phyloP scores from a whole-genome alignment of 148 eudicot genomes.

The Pharnaceum exiguum region DNA sequence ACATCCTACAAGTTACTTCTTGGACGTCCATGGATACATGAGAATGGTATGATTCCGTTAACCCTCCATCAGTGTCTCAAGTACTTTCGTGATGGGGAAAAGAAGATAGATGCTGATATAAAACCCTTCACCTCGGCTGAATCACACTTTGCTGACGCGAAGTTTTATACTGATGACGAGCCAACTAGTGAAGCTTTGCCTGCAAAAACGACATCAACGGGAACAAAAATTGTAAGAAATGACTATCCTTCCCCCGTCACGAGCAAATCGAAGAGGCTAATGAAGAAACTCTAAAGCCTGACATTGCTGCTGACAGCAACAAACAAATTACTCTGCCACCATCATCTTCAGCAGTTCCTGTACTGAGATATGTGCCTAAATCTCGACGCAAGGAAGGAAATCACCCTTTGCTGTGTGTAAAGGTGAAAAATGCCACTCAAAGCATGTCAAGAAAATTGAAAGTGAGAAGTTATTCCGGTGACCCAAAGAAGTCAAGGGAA shows the following conservation, averaged over 20 bases:
- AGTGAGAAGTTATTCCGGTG: too few species aligned
- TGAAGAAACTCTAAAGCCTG: too few species aligned
- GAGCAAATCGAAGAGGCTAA: background rate
- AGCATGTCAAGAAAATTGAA: too few species aligned
- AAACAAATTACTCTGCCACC: background rate
- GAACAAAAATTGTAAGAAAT: too few species aligned
- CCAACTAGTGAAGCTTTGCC: background rate
- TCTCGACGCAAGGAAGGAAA: background rate
- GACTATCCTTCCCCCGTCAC: background rate
- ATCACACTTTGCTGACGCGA: background rate
- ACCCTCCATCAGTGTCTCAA: slow-evolving; percentile 7
- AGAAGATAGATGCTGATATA: background rate
- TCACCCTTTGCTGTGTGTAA: background rate
- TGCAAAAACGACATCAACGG: background rate
- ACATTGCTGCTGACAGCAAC: background rate
- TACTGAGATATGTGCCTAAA: background rate
- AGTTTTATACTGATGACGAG: background rate
- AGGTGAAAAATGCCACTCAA: too few species aligned
- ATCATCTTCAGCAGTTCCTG: background rate
- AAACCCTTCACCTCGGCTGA: background rate
- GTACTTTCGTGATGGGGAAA: background rate
- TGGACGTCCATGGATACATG: background rate
- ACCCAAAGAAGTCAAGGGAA: too few species aligned
- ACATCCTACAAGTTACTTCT: background rate
- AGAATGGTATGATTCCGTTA: slow-evolving; percentile 1